Evolutionary conservation across 768 basidiomycete species (phyloP).

Genomic region (Mycena epipterygia): DNA sequence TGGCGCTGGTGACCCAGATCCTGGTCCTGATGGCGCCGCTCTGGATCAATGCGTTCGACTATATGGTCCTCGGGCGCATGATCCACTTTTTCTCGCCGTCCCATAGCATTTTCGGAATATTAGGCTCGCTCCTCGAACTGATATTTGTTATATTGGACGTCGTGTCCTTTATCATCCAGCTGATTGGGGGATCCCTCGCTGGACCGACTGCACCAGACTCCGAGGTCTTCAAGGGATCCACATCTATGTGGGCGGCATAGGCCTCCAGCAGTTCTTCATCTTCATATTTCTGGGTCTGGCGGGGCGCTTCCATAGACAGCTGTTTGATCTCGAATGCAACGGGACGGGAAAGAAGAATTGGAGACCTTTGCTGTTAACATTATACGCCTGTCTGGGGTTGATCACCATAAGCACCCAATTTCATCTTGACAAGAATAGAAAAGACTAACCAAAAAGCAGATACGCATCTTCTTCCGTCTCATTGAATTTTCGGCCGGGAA

Average conservation of each 20-base stretch:
- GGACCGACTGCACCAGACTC: constrained; percentile 14
- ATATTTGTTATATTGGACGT: constrained; percentile 36
- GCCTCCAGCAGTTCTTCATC: constrained; percentile 41
- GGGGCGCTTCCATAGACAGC: constrained; percentile 13
- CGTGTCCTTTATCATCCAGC: constrained; percentile 38
- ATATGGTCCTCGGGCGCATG: constrained; percentile 39
- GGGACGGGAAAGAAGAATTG: constrained; percentile 23
- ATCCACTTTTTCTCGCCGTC: constrained; percentile 38
- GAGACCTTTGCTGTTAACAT: constrained; percentile 16
- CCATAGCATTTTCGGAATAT: constrained; percentile 31
- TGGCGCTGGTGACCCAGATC: constrained; percentile 29
- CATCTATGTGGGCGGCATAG: constrained; percentile 41
- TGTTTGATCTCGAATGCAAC: constrained; percentile 11
- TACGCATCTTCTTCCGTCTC: constrained; percentile 39
- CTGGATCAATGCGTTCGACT: constrained; percentile 42
- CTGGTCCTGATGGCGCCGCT: constrained; percentile 39
- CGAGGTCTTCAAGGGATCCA: constrained; percentile 33
- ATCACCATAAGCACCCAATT: constrained; percentile 19
- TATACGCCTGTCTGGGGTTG: constrained; percentile 17
- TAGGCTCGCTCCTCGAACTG: constrained; percentile 26
- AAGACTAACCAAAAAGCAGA: constrained; percentile 15
- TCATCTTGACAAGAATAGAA: neutral
- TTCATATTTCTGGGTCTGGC: constrained; percentile 34
- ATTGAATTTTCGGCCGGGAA: constrained; percentile 33
- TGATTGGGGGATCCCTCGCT: constrained; percentile 28